Conservation (phyloP, 495 filamentous ascomycete species). For the Aspergillus ostianus region DNA sequence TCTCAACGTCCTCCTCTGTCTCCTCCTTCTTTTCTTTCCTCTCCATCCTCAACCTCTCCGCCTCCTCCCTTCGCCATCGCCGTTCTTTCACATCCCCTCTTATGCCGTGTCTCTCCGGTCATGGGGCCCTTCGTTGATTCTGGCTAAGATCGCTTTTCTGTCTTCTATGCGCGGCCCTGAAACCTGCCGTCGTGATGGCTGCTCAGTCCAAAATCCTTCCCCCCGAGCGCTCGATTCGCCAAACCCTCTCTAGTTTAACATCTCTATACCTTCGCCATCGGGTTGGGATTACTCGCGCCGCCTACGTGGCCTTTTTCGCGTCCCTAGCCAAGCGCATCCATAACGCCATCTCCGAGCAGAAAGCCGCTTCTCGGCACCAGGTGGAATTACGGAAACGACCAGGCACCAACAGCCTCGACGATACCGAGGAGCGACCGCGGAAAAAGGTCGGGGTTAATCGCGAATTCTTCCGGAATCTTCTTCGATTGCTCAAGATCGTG, state of each 20-base stretch:
- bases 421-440: slow-evolving; percentile 49
- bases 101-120: slow-evolving; percentile 16
- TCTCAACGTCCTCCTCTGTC: slow-evolving; percentile 5
- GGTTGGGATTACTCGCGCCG: slow-evolving; percentile 81
- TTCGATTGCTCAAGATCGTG: slow-evolving; percentile 78
- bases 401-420: slow-evolving; percentile 52
- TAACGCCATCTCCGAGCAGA: slow-evolving; percentile 89
- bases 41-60: too few species aligned
- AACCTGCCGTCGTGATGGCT: slow-evolving; percentile 56
- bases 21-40: slow-evolving; percentile 2
- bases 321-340: slow-evolving; percentile 87
- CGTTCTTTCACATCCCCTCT: background rate
- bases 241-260: slow-evolving; percentile 70
- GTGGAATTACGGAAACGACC: slow-evolving; percentile 58
- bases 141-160: slow-evolving; percentile 25
- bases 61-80: background rate
- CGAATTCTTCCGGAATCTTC: slow-evolving; percentile 88
- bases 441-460: slow-evolving; percentile 92
- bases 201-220: slow-evolving; percentile 74
- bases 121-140: slow-evolving; percentile 32
- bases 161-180: slow-evolving; percentile 18
- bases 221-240: slow-evolving; percentile 69
- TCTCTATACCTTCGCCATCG: slow-evolving; percentile 80
- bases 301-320: slow-evolving; percentile 89
- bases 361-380: slow-evolving; percentile 75